phyloP scores from a whole-genome alignment of 2,329 filamentous ascomycete genomes.

The Neofusicoccum ribis region DNA sequence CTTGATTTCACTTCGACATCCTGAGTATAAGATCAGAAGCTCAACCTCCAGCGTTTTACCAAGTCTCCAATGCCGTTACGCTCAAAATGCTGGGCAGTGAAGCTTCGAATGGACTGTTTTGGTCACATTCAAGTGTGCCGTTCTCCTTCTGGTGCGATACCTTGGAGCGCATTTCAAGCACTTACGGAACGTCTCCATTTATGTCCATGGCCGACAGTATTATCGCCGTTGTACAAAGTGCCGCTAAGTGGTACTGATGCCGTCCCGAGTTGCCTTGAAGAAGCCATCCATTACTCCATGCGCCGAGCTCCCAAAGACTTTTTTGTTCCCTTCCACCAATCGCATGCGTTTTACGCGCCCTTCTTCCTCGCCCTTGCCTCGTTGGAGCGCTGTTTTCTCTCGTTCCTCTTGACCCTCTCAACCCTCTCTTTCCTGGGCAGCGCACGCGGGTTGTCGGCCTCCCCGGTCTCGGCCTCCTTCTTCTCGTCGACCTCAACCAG shows the following conservation, averaged over 20 bases:
- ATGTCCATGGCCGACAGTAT: not conserved
- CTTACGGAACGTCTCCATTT: not conserved
- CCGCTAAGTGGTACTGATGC: not conserved
- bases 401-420: constrained; percentile 41
- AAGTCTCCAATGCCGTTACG: too few species aligned
- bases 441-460: constrained; percentile 59
- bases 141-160: not conserved
- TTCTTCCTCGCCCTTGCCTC: constrained; percentile 68
- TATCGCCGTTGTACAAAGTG: not conserved
- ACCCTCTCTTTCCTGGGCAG: constrained; percentile 63
- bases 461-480: constrained; percentile 63
- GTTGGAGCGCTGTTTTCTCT: constrained; percentile 47
- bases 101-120: too few species aligned
- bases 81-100: too few species aligned
- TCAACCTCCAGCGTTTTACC: too few species aligned
- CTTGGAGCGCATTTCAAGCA: not conserved
- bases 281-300: constrained; percentile 18
- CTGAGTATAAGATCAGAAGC: too few species aligned
- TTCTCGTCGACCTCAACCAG: constrained; percentile 84
- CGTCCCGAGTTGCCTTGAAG: not conserved
- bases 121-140: not conserved
- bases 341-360: constrained; percentile 1
- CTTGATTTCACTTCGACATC: too few species aligned
- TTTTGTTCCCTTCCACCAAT: not conserved
- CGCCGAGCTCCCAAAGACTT: constrained; percentile 4